Conservation (phyloP, 2,329 filamentous ascomycete genomes). For the Colletotrichum kahawae region DNA sequence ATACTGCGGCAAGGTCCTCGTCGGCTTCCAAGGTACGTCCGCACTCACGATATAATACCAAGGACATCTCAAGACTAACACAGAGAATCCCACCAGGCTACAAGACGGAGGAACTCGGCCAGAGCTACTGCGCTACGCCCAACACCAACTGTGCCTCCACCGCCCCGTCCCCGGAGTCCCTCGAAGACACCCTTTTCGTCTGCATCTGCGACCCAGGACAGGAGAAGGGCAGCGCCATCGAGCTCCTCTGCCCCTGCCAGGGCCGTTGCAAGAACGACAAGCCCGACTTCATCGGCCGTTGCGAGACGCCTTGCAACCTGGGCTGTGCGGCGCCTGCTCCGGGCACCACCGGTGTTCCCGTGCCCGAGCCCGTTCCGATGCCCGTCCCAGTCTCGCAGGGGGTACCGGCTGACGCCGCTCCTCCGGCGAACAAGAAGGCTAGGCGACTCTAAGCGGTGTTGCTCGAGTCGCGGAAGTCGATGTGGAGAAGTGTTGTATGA, state of each 20-base stretch:
- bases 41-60: not conserved
- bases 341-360: not conserved
- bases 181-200: constrained; percentile 38
- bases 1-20: constrained; percentile 44
- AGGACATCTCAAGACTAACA: not conserved
- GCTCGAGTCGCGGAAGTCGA: not conserved
- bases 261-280: constrained; percentile 43
- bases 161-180: constrained; percentile 31
- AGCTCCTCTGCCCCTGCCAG: constrained; percentile 42
- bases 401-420: not conserved
- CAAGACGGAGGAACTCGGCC: constrained; percentile 30
- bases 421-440: not conserved
- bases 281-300: constrained; percentile 44
- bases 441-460: not conserved
- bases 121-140: constrained; percentile 42
- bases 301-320: constrained; percentile 41
- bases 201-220: constrained; percentile 41
- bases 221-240: constrained; percentile 35
- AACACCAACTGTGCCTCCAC: constrained; percentile 36
- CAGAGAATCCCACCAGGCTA: constrained; percentile 5
- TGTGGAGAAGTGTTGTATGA: not conserved
- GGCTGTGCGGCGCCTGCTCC: constrained; percentile 27
- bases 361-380: not conserved
- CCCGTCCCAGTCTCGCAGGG: not conserved
- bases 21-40: constrained; percentile 24